These are phyloP conservation scores for Candida ponderosae DNA, from an alignment of 805 yeast genomes.

Conservation along the genomic window DNA sequence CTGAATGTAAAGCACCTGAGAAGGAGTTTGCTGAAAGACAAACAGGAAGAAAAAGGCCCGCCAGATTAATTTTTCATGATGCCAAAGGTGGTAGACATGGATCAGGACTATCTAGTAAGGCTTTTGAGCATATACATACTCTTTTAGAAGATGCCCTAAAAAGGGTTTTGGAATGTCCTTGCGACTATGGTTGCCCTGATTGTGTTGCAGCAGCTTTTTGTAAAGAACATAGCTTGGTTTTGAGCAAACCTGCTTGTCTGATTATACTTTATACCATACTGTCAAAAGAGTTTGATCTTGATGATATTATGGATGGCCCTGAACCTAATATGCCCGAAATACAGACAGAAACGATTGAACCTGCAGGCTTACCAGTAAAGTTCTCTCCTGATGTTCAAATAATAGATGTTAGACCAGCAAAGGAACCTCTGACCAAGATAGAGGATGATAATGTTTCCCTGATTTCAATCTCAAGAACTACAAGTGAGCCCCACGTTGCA, in stretches of 20 bases:
- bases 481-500: constrained; percentile 4
- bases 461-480: constrained; percentile 14
- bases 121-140: constrained; percentile 69
- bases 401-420: constrained; percentile 29
- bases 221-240: constrained; percentile 70
- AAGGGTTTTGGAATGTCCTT: constrained; percentile 55
- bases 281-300: constrained; percentile 43
- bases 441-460: constrained; percentile 8
- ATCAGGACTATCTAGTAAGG: constrained; percentile 70
- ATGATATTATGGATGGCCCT: constrained; percentile 56
- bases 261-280: constrained; percentile 57
- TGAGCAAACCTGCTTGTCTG: constrained; percentile 81
- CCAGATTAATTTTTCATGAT: constrained; percentile 78
- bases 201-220: constrained; percentile 85
- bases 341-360: constrained; percentile 58
- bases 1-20: constrained; percentile 97
- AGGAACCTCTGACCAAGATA: constrained; percentile 7
- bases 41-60: constrained; percentile 72
- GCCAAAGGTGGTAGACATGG: constrained; percentile 76
- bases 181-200: constrained; percentile 64
- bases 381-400: constrained; percentile 55
- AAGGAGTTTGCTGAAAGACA: constrained; percentile 83
- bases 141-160: constrained; percentile 53
- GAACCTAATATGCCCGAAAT: constrained; percentile 69
- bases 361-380: constrained; percentile 46